Percentiles rank a stretch among this genome's conserved stretches.
Evolutionary conservation across 2,329 filamentous ascomycete genomes (phyloP).

Genomic region (Tolypocladium cylindrosporum): DNA sequence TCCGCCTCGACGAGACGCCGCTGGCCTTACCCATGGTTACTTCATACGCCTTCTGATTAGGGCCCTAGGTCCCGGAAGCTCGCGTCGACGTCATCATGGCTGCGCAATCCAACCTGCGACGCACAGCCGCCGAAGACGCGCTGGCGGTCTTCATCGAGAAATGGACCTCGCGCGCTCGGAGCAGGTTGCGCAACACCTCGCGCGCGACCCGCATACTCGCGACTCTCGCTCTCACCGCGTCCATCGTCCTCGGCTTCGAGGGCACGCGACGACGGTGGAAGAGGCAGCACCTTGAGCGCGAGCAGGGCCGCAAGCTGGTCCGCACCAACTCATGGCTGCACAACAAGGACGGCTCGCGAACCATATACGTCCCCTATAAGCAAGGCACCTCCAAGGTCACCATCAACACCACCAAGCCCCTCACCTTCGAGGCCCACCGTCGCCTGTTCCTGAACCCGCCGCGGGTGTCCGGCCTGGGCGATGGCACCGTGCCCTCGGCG

Average conservation of each 20-base stretch:
- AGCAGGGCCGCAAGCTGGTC: conserved; percentile 72
- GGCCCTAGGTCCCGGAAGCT: not conserved
- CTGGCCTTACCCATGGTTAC: not conserved
- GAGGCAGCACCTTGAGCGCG: conserved; percentile 63
- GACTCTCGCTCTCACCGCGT: conserved; percentile 63
- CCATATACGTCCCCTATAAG: conserved; percentile 91
- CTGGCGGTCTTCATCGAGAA: conserved; percentile 54
- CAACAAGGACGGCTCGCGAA: conserved; percentile 89
- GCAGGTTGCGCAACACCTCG: conserved; percentile 53
- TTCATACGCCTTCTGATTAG: not conserved
- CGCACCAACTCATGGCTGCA: conserved; percentile 86
- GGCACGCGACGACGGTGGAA: conserved; percentile 73
- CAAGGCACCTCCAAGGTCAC: conserved; percentile 81
- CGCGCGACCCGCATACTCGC: conserved; percentile 64
- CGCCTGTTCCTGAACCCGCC: conserved; percentile 88
- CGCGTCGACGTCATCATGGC: conserved; percentile 49
- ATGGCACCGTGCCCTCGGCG: conserved; percentile 69
- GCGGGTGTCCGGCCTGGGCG: conserved; percentile 64
- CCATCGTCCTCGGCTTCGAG: conserved; percentile 70
- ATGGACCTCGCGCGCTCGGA: conserved; percentile 42
- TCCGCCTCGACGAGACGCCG: not conserved
- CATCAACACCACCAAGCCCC: conserved; percentile 79
- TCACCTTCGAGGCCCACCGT: conserved; percentile 93
- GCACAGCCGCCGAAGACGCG: conserved; percentile 55
- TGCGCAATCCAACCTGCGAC: conserved; percentile 73